A percentile compares a stretch with the other conserved stretches of the same genome.
Evolutionary conservation across 495 filamentous ascomycete genomes (phyloP).

Genomic region (Daldinia bambusicola): DNA sequence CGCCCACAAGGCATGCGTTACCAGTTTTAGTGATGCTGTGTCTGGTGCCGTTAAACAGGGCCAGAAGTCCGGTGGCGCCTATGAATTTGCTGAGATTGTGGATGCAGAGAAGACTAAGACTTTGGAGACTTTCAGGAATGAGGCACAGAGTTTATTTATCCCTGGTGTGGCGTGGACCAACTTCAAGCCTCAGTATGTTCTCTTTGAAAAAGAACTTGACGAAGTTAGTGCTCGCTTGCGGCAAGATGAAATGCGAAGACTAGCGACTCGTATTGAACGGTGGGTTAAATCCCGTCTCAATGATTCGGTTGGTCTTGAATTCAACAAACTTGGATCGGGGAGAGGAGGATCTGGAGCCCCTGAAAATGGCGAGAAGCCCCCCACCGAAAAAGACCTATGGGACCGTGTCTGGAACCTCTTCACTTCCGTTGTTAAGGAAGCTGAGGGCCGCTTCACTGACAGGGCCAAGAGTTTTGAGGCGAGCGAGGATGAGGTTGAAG

Average conservation of each 20-base stretch:
- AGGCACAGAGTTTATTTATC: conserved; percentile 77
- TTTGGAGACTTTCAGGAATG: conserved; percentile 77
- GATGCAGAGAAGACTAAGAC: conserved; percentile 80
- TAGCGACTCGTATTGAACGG: conserved; percentile 88
- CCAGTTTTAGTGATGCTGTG: conserved; percentile 89
- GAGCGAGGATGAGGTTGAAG: conserved; percentile 87
- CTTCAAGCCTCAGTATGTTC: conserved; percentile 63
- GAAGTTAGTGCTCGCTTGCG: conserved; percentile 83
- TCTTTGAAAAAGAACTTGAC: conserved; percentile 82
- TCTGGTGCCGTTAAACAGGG: conserved; percentile 78
- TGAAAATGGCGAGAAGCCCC: conserved; percentile 76
- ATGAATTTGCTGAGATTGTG: conserved; percentile 96
- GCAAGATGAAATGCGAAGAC: conserved; percentile 92
- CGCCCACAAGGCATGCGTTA: conserved; percentile 87
- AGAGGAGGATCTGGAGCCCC: conserved; percentile 82
- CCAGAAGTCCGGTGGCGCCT: conserved; percentile 86
- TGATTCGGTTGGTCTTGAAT: conserved; percentile 90
- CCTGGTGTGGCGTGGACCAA: conserved; percentile 84
- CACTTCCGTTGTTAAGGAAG: conserved; percentile 82
- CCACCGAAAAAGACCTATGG: conserved; percentile 86
- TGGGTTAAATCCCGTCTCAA: conserved; percentile 88
- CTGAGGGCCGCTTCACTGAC: conserved; percentile 84
- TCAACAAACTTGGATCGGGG: conserved; percentile 91
- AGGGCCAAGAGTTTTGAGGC: conserved; percentile 93
- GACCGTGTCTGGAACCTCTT: conserved; percentile 95